Evolutionary conservation across 495 filamentous ascomycete genomes (phyloP), one percentile per base, ranked within the genome.

Genomic region (Tuber melanosporum): DNA sequence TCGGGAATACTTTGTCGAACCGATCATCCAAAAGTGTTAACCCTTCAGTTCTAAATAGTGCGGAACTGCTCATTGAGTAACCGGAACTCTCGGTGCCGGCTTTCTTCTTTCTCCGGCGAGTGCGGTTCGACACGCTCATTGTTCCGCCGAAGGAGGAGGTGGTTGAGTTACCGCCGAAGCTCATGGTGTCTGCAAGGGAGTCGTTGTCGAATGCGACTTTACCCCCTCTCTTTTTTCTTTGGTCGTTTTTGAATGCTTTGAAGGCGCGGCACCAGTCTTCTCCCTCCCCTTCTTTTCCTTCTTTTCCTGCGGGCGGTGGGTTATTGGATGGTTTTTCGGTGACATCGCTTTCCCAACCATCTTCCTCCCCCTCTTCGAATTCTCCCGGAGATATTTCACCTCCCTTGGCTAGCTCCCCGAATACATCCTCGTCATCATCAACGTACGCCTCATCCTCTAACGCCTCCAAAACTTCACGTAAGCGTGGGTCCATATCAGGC

Each of bases 51-150:
- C 96, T 89, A 36, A 91, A 89, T 10, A 98, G 87, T 0, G 94
- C 91, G 0, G 95, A 97, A 9, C 93, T 97, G 0, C 92, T 94
- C 96, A 98, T 99, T n/a, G 94, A 97, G 86, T 97, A 98, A 22
- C 89, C 88, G 9, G 95, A 95, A 1, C 92, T 92, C 81, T 92
- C 93, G 36, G 95, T 98, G 84, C 95, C 84, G 32, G 95, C 94
- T 89, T 95, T 96, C 89, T 97, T 98, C 47, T 87, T 86, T 2
- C 92, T 90, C 22, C 90, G 89, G 43, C 88, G 72, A n/a, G 75
- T 82, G 3, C 81, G 74, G 9, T 72, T 73, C 3, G 78, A 80
- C 4, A 80, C 73, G n/a, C 75, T 78, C 76, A 82, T 82, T 17
- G 81, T 76, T 20, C 78, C 78, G 19, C 79, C 76, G 91, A 92